These are phyloP conservation scores for Pilatotrama ljubarskyi DNA, from an alignment of 768 basidiomycete species.

Conservation along the genomic window DNA sequence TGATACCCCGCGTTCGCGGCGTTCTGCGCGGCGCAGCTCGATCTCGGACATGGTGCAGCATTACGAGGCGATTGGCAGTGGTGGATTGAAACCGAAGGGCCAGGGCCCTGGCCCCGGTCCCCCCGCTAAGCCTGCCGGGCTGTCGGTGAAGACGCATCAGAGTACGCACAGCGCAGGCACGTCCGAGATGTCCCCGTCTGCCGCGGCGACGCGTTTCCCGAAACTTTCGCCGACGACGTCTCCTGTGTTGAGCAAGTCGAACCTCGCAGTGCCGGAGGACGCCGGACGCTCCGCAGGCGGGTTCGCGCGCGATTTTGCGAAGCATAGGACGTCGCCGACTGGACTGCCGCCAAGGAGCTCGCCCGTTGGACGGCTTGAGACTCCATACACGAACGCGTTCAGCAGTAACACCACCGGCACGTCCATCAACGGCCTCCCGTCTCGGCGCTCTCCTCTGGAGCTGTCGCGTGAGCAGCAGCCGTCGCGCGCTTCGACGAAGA, in stretches of 20 bases:
- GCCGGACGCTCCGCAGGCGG: not conserved
- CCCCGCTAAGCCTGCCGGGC: constrained; percentile 33
- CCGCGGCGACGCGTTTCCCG: constrained; percentile 30
- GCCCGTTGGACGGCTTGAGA: constrained; percentile 28
- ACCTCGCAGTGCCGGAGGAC: constrained; percentile 24
- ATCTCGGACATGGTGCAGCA: constrained; percentile 86
- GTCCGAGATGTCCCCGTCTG: constrained; percentile 26
- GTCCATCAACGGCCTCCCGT: constrained; percentile 23
- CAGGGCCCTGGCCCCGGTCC: constrained; percentile 14
- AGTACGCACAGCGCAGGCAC: constrained; percentile 1
- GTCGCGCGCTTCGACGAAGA: constrained; percentile 8
- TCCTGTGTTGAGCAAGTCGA: constrained; percentile 24
- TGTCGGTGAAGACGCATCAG: constrained; percentile 27
- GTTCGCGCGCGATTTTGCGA: constrained; percentile 17
- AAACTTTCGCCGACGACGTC: constrained; percentile 29
- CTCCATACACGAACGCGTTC: constrained; percentile 25
- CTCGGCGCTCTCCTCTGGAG: constrained; percentile 19
- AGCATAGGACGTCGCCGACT: constrained; percentile 13
- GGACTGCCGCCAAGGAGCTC: constrained; percentile 28
- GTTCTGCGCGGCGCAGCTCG: constrained; percentile 60
- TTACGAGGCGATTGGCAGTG: constrained; percentile 67
- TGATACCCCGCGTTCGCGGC: constrained; percentile 46
- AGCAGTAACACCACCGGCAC: constrained; percentile 20
- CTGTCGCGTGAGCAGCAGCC: constrained; percentile 15
- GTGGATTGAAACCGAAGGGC: constrained; percentile 19